Evolutionary conservation across 2,329 filamentous ascomycete genomes (phyloP).

Genomic region (Penicillium griseofulvum): DNA sequence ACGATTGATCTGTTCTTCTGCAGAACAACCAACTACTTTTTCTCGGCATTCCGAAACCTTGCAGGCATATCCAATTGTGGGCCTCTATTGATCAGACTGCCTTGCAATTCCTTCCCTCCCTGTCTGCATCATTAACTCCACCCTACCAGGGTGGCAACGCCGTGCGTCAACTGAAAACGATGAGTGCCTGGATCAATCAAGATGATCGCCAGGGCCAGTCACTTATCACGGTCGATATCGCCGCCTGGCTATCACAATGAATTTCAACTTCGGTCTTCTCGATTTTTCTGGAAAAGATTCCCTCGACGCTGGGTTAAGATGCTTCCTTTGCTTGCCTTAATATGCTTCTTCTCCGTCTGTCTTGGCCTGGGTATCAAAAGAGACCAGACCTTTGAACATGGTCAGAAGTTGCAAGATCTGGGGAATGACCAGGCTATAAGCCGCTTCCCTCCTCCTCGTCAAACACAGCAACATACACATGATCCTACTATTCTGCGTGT

Average conservation of each 20-base stretch:
- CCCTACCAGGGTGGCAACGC: conserved; percentile 18
- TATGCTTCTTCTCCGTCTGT: conserved; percentile 18
- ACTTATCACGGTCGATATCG: conserved; percentile 24
- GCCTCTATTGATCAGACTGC: conserved; percentile 5
- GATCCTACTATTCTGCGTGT: conserved; percentile 34
- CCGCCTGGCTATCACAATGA: conserved; percentile 14
- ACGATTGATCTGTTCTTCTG: neutral
- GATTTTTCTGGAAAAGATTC: conserved; percentile 14
- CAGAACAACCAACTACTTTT: conserved; percentile 3
- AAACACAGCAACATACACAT: conserved; percentile 30
- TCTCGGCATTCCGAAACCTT: conserved; percentile 18
- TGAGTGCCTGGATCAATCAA: conserved; percentile 21
- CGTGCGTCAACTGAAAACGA: conserved; percentile 24
- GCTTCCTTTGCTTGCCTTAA: conserved; percentile 18
- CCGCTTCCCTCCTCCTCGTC: conserved; percentile 21
- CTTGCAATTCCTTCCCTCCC: conserved; percentile 18
- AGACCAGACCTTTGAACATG: conserved; percentile 7
- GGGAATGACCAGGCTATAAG: conserved; percentile 1
- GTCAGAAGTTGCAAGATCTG: conserved; percentile 6
- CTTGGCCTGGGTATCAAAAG: conserved; percentile 14
- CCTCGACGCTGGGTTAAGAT: conserved; percentile 26
- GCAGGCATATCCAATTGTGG: conserved; percentile 18
- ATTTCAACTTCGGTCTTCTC: conserved; percentile 16
- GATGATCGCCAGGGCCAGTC: conserved; percentile 21
- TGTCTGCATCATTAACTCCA: conserved; percentile 16